Evolutionary conservation across 164 flowering plant genomes (phyloP).

Genomic region (Magnolia sinica): DNA sequence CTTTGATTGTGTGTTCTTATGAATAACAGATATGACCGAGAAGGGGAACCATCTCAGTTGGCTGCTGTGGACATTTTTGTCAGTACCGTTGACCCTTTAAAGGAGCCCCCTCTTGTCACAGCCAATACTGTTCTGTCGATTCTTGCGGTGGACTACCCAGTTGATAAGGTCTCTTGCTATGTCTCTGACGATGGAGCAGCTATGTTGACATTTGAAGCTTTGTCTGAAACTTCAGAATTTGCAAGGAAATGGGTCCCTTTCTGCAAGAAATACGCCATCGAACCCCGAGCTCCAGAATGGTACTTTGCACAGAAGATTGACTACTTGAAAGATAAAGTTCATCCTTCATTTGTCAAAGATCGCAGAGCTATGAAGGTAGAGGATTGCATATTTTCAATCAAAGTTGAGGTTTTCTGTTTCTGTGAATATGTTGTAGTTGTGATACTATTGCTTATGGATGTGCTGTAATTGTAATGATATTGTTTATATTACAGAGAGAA

Average conservation of each 20-base stretch:
- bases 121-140: constrained; percentile 21
- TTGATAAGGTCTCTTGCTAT: constrained; percentile 60
- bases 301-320: constrained; percentile 53
- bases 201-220: constrained; percentile 17
- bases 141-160: constrained; percentile 41
- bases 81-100: constrained; percentile 62
- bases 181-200: constrained; percentile 70
- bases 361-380: constrained; percentile 56
- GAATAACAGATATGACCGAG: constrained; percentile 43
- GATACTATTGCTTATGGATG: neutral
- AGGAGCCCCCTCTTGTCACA: constrained; percentile 25
- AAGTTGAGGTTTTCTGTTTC: neutral
- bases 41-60: constrained; percentile 47
- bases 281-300: constrained; percentile 61
- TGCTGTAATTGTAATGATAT: neutral
- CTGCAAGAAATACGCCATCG: constrained; percentile 50
- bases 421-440: neutral
- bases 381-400: neutral
- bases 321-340: constrained; percentile 57
- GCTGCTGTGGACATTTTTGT: constrained; percentile 43
- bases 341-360: constrained; percentile 51
- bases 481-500: constrained; percentile 37
- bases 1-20: constrained; percentile 9
- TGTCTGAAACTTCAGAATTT: constrained; percentile 22
- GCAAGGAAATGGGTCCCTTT: constrained; percentile 58